Conservation (phyloP, 768 basidiomycete species). For the Termitomyces sp. region DNA sequence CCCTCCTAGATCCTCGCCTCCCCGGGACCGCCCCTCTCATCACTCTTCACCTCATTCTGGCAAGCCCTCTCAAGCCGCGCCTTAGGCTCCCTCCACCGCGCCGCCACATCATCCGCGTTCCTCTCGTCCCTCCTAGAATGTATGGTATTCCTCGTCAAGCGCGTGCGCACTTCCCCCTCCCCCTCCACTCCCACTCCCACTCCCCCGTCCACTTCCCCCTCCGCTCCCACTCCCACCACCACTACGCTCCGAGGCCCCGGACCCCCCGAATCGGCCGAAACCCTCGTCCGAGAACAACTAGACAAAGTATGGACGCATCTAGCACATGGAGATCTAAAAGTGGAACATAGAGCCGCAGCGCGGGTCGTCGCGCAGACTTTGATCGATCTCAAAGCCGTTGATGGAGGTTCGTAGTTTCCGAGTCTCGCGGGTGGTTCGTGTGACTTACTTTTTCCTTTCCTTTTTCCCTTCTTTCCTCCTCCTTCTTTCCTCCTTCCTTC, state of each 20-base stretch:
- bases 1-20: conserved; percentile 35
- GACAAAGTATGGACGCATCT: conserved; percentile 50
- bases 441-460: too few species aligned
- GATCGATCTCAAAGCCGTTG: too few species aligned
- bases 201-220: too few species aligned
- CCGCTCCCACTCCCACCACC: conserved; percentile 10
- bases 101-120: conserved; percentile 60
- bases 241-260: not conserved
- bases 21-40: conserved; percentile 32
- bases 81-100: conserved; percentile 54
- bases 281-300: conserved; percentile 46
- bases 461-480: too few species aligned
- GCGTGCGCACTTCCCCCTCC: conserved; percentile 33
- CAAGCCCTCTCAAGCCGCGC: conserved; percentile 71
- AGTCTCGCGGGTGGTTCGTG: too few species aligned
- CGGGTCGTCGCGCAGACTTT: conserved; percentile 43
- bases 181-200: too few species aligned
- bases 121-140: conserved; percentile 71
- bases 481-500: too few species aligned
- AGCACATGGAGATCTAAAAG: conserved; percentile 40
- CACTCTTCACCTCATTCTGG: conserved; percentile 81
- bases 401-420: too few species aligned
- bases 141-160: conserved; percentile 52
- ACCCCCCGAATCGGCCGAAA: conserved; percentile 7
- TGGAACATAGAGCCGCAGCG: conserved; percentile 44